A percentile compares a stretch with the other conserved stretches of the same genome.
Conservation (phyloP, 306 rosid species). For the Macrotyloma uniflorum region DNA sequence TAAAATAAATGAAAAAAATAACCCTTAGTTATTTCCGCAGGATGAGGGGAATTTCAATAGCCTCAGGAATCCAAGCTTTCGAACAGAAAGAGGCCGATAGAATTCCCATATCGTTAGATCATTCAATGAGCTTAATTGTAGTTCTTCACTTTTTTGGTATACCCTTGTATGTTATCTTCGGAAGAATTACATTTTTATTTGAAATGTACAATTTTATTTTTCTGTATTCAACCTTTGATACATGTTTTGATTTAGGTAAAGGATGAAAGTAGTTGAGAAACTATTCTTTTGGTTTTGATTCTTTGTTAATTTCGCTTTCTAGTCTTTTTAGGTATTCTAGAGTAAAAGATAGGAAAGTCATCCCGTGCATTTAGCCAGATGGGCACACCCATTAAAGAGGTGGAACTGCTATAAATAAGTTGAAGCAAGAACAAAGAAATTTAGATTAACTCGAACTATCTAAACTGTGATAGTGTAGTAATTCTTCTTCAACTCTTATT, state of each 20-base stretch:
- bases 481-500: neutral
- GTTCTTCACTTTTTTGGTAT: conserved; percentile 16
- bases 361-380: too few species aligned
- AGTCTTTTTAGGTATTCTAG: neutral
- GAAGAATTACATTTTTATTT: conserved; percentile 1
- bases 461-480: neutral
- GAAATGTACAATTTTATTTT: conserved; percentile 20
- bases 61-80: conserved; percentile 31
- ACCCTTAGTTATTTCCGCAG: conserved; percentile 36
- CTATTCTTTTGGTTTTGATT: neutral
- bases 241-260: conserved; percentile 6
- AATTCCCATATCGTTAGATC: conserved; percentile 21
- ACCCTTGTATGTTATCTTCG: neutral
- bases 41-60: conserved; percentile 32
- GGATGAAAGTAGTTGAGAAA: neutral
- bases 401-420: neutral
- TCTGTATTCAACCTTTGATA: conserved; percentile 20
- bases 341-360: too few species aligned
- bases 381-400: neutral
- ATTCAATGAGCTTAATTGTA: conserved; percentile 11
- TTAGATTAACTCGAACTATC: neutral
- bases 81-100: conserved; percentile 24
- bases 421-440: neutral
- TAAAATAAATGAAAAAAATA: conserved; percentile 4
- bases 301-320: neutral